Base-by-base conservation (phyloP, 2,329 filamentous ascomycete species). In the Alternaria brassicae region DNA sequence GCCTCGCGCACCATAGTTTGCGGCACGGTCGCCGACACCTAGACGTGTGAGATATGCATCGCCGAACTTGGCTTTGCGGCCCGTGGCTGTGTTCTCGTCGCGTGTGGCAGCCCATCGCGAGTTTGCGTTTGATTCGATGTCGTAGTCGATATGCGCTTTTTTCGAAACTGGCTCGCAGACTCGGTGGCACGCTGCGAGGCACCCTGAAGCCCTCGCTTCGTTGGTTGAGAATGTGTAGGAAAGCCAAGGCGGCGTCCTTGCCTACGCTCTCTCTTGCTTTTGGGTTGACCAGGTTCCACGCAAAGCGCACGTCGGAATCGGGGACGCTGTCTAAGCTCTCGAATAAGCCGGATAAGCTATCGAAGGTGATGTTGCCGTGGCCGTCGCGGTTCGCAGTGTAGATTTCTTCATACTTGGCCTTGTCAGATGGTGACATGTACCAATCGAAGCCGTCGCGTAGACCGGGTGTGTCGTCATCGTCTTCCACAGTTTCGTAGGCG, bases 391-490 rank as follows among this genome's bases (percentile, higher is more conserved):
- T 96, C 72, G 96, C 93, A 65, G 90, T 91, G 81, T 98, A 99
- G 79, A 99, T 99, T 71, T 94, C 92, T 79, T 97, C 93, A 81
- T 99, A 99, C 80, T 97, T 98, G 65, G 87, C 77, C 81, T 96
- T 96, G 81, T 99, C 93, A 28, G 83, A 80, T 0, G 95, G 95
- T 60, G 88, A 93, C 92, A 99, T 99, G 82, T 99, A 99, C 95
- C 95, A 99, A 78, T 99, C 95, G 78, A 99, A 99, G 12, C 94
- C 94, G 79, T 97, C 93, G 77, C 96, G 96, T 63, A 99, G 83
- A 1, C 93, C 93, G 1, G 88, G 87, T 4, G 89, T 88, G 69
- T 97, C 93, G 60, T 96, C 85, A 69, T 93, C 91, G 58, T 83
- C 81, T 54, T 93, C 90, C 60, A 96, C 88, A 62, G 88, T 86